Percentiles rank a stretch among this genome's conserved stretches.
Conservation (phyloP, 1,284 basidiomycete genomes). For the Cryptococcus floricola region DNA sequence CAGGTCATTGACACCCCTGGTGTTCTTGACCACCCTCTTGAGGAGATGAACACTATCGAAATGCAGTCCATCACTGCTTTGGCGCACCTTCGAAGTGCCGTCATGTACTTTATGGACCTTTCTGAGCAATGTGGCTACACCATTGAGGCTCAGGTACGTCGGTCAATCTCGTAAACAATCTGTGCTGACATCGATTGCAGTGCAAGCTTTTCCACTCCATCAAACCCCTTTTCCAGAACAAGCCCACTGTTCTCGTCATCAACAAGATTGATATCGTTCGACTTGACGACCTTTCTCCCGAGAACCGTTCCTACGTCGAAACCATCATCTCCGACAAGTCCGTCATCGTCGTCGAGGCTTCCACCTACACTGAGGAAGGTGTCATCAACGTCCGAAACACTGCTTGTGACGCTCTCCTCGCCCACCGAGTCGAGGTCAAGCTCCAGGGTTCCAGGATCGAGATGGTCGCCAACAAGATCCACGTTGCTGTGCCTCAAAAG, state of each 20-base stretch:
- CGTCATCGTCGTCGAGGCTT: conserved; percentile 73
- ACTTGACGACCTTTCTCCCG: conserved; percentile 71
- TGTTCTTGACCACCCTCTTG: conserved; percentile 79
- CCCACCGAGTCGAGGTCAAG: conserved; percentile 87
- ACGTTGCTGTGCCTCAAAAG: conserved; percentile 82
- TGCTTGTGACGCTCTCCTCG: conserved; percentile 86
- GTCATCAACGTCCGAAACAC: conserved; percentile 91
- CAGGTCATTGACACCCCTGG: conserved; percentile 96
- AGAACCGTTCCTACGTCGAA: conserved; percentile 72
- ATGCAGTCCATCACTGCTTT: conserved; percentile 98
- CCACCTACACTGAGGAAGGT: conserved; percentile 90
- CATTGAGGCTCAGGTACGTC: conserved; percentile 78
- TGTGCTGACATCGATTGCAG: conserved; percentile 48
- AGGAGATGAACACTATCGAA: conserved; percentile 99
- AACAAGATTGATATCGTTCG: conserved; percentile 93
- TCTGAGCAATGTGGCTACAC: conserved; percentile 95
- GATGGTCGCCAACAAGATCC: conserved; percentile 84
- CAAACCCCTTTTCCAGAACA: conserved; percentile 88
- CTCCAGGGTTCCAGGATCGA: conserved; percentile 90
- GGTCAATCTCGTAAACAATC: not conserved
- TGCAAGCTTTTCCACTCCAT: conserved; percentile 97
- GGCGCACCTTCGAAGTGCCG: conserved; percentile 84
- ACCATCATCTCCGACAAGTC: conserved; percentile 73
- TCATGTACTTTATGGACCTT: conserved; percentile 95
- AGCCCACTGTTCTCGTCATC: conserved; percentile 85